A percentile compares a stretch with the other conserved stretches of the same genome.
Evolutionary conservation across 164 flowering plant species (phyloP).

Genomic region (Tetracentron sinense): DNA sequence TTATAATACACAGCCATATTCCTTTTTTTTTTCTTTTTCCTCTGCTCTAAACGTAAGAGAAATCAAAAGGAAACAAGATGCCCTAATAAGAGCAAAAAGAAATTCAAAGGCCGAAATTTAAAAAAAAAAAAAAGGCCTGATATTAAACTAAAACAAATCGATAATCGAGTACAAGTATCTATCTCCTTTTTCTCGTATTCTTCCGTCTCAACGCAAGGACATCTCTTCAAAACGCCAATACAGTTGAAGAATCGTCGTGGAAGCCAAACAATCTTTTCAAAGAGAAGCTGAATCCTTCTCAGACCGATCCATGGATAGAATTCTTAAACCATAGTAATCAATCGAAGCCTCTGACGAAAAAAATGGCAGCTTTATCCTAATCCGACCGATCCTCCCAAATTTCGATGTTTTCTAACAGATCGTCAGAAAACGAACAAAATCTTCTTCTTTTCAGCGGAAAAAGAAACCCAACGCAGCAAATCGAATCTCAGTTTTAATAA

Average conservation of each 20-base stretch:
- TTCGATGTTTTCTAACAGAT: background rate
- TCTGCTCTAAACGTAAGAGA: constrained; percentile 14
- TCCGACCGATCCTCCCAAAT: background rate
- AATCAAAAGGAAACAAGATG: constrained; percentile 17
- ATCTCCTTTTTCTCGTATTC: background rate
- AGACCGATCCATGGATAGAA: background rate
- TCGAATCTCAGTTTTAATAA: background rate
- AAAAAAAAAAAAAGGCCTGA: constrained; percentile 32
- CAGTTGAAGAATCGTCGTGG: background rate
- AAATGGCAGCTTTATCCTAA: background rate
- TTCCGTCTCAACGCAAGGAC: background rate
- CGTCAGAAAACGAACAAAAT: background rate
- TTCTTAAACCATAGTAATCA: background rate
- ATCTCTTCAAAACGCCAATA: background rate
- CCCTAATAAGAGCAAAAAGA: constrained; percentile 14
- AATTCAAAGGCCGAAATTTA: constrained; percentile 32
- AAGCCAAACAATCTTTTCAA: background rate
- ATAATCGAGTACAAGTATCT: background rate
- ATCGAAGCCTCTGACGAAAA: background rate
- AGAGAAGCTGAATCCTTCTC: background rate
- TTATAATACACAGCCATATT: constrained; percentile 90
- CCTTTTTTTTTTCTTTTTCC: constrained; percentile 17
- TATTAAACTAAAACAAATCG: constrained; percentile 35
- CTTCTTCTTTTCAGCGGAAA: background rate
- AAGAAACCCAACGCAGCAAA: background rate